phyloP scores from a whole-genome alignment of 257 asterid species.

The Avicennia marina region DNA sequence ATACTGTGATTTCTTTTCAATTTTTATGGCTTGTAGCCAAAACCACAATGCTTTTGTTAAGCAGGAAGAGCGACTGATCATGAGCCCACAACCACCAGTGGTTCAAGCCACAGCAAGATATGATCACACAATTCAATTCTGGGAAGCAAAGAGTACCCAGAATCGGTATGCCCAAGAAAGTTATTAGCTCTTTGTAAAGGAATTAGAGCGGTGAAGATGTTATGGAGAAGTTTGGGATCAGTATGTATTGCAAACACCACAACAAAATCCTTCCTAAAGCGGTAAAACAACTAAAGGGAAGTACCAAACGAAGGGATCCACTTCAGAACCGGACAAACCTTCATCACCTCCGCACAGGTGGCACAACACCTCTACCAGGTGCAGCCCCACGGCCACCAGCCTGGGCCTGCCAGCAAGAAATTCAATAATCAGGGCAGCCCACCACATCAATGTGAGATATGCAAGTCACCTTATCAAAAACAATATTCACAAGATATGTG shows the following conservation, averaged over 20 bases:
- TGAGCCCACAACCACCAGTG: slow-evolving; percentile 95
- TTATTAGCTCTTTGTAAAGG: neutral
- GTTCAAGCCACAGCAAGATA: slow-evolving; percentile 95
- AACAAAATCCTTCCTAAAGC: too few relatives aligned
- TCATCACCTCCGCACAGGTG: slow-evolving; percentile 81
- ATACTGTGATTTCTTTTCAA: too few relatives aligned
- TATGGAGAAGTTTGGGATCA: too few relatives aligned
- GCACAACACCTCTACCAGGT: slow-evolving; percentile 82
- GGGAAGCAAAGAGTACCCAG: slow-evolving; percentile 97
- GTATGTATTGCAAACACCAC: too few relatives aligned
- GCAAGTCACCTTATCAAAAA: too few relatives aligned
- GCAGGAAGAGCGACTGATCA: slow-evolving; percentile 24
- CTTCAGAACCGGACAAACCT: too few relatives aligned
- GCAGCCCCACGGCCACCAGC: slow-evolving; percentile 88
- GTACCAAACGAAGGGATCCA: too few relatives aligned
- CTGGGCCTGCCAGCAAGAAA: slow-evolving; percentile 60
- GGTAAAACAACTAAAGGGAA: too few relatives aligned
- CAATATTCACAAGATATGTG: too few relatives aligned
- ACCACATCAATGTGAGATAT: too few relatives aligned
- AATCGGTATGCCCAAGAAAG: slow-evolving; percentile 54
- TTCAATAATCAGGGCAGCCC: neutral
- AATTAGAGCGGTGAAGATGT: too few relatives aligned
- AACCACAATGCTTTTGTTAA: neutral
- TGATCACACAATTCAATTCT: slow-evolving; percentile 93
- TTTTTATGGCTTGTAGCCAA: too few relatives aligned